These are phyloP conservation scores for Crithidia thermophila DNA, from an alignment of 208 protist genomes.

Conservation along the genomic window DNA sequence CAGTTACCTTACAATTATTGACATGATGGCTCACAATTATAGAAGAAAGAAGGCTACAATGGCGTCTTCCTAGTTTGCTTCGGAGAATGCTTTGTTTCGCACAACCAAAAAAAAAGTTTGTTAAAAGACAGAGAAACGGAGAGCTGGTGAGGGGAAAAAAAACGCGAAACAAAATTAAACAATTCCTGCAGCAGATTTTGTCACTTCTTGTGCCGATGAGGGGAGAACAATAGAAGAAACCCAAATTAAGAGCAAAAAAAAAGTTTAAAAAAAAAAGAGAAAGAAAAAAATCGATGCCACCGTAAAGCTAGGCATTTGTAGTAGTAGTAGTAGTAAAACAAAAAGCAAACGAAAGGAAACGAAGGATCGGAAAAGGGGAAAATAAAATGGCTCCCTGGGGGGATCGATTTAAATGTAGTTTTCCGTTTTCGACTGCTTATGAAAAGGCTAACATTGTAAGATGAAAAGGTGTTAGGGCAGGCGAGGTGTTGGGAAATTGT, in stretches of 20 bases:
- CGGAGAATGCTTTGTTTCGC: no score
- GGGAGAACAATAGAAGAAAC: neutral
- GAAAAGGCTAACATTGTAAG: conserved; percentile 13
- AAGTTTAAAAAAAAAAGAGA: neutral
- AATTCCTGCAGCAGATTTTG: no score
- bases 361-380: neutral
- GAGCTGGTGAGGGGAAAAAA: no score
- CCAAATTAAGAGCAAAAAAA: neutral
- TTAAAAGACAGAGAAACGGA: neutral
- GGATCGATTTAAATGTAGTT: conserved; percentile 14
- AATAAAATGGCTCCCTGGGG: conserved; percentile 3
- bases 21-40: no score
- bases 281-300: no score
- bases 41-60: no score
- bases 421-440: conserved; percentile 12
- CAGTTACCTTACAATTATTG: no score
- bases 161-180: no score
- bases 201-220: no score
- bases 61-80: no score
- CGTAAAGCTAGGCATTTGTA: no score
- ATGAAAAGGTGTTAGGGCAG: conserved; percentile 9
- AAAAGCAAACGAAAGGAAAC: neutral
- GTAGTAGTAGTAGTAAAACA: neutral
- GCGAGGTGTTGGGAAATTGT: conserved; percentile 1
- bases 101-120: neutral